A percentile compares a stretch with the other conserved stretches of the same genome.
phyloP scores from a whole-genome alignment of 176 grass and related monocot species.

The Rhynchospora pubera region DNA sequence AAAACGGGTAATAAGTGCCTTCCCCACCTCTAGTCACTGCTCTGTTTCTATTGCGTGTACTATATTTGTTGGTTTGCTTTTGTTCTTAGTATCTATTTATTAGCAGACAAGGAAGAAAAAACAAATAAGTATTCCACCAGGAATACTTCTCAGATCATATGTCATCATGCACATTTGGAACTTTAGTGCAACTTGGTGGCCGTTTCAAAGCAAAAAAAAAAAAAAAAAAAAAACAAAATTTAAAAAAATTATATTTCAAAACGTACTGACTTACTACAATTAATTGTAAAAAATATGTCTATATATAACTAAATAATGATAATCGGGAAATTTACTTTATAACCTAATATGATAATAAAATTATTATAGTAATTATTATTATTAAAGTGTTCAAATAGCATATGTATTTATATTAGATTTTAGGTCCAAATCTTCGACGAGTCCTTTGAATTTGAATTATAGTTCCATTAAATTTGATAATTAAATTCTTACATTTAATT shows the following conservation, averaged over 20 bases:
- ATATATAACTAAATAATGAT: too few species aligned
- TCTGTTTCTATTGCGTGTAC: constrained; percentile 21
- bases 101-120: constrained; percentile 12
- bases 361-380: too few species aligned
- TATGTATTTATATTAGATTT: too few species aligned
- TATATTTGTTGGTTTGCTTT: constrained; percentile 20
- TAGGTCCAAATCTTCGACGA: too few species aligned
- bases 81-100: constrained; percentile 25
- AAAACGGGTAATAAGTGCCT: background rate
- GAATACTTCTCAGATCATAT: background rate
- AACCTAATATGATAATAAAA: too few species aligned
- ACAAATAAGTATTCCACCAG: background rate
- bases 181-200: background rate
- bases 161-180: background rate
- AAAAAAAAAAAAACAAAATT: too few species aligned
- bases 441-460: too few species aligned
- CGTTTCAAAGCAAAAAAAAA: background rate
- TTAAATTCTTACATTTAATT: background rate
- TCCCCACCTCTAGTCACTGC: constrained; percentile 5
- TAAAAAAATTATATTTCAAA: background rate
- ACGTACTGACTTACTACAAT: too few species aligned
- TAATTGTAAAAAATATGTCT: too few species aligned
- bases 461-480: background rate
- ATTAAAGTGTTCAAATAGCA: too few species aligned
- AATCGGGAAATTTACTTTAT: too few species aligned